Evolutionary conservation across 2,329 filamentous ascomycete species (phyloP).

Genomic region (Pseudocercospora crystallina): DNA sequence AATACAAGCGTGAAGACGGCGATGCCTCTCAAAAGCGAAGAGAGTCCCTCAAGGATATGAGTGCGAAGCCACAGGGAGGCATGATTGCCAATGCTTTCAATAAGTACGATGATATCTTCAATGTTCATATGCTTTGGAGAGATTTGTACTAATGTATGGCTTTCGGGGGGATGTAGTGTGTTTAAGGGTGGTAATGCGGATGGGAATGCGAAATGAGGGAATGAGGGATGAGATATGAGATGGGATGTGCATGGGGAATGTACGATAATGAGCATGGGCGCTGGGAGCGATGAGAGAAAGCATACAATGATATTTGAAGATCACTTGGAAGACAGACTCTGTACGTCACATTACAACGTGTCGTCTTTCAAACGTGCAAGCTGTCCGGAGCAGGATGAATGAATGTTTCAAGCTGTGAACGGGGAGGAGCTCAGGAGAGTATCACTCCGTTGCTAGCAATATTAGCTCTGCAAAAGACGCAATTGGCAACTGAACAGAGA

Average conservation of each 20-base stretch:
- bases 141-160: neutral
- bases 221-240: neutral
- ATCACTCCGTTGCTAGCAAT: no score
- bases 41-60: slow-evolving; percentile 13
- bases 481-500: no score
- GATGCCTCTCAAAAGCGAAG: slow-evolving; percentile 7
- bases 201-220: neutral
- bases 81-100: slow-evolving; percentile 14
- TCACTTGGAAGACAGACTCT: no score
- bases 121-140: neutral
- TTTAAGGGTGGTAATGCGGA: slow-evolving; percentile 2
- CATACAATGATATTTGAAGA: neutral
- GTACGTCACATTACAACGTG: no score
- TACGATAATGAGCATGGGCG: neutral
- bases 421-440: no score
- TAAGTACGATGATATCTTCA: slow-evolving; percentile 9
- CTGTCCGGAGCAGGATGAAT: no score
- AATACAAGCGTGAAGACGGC: slow-evolving; percentile 15
- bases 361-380: no score
- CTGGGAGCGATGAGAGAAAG: neutral
- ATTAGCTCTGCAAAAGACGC: no score
- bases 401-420: no score
- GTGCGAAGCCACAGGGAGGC: slow-evolving; percentile 9
- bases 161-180: neutral
- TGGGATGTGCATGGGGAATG: no score